A percentile compares a stretch with the other conserved stretches of the same genome.
Conservation (phyloP, 305 asterid genomes). For the Lippia alba region DNA sequence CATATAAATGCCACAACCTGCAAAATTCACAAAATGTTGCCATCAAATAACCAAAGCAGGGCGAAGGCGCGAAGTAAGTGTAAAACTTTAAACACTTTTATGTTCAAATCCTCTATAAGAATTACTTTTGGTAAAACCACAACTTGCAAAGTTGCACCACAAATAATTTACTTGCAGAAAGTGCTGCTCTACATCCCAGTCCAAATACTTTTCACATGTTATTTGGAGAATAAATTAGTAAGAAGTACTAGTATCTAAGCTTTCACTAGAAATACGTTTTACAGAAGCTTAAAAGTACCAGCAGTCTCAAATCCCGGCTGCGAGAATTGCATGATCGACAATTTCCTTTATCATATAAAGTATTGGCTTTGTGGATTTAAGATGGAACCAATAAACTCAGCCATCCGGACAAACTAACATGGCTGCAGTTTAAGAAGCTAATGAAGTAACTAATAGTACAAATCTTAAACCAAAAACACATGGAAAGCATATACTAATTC, state of each 20-base stretch:
- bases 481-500: neutral
- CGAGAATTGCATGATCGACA: neutral
- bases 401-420: neutral
- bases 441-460: neutral
- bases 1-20: constrained; percentile 91
- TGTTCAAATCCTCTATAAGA: neutral
- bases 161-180: constrained; percentile 13
- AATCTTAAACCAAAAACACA: neutral
- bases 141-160: constrained; percentile 17
- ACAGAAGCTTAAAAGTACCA: neutral
- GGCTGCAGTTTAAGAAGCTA: neutral
- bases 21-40: constrained; percentile 35
- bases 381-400: neutral
- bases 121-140: constrained; percentile 8
- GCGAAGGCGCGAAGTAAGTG: constrained; percentile 1
- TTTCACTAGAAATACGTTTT: neutral
- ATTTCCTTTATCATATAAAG: neutral
- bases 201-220: neutral
- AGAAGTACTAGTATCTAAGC: neutral
- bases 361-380: neutral
- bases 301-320: neutral
- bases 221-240: constrained; percentile 14
- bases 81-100: neutral
- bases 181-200: constrained; percentile 8
- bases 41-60: constrained; percentile 10